Conservation (phyloP, 192 early-diverging fungal species). For the Glomus cerebriforme region DNA sequence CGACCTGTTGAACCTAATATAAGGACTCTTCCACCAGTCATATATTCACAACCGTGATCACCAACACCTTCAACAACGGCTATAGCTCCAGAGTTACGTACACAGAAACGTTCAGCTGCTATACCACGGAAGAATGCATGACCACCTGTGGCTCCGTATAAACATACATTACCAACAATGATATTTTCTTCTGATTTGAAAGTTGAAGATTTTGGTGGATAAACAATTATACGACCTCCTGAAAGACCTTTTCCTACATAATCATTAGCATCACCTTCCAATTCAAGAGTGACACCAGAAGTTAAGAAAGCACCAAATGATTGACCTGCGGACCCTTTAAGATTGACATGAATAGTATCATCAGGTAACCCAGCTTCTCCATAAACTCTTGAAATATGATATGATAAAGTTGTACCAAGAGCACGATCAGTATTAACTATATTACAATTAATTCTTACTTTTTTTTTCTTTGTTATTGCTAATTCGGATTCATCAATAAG, state of each 20-base stretch:
- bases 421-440: conserved; percentile 96
- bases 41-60: conserved; percentile 99
- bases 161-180: conserved; percentile 95
- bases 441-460: conserved; percentile 59
- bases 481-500: conserved; percentile 83
- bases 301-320: conserved; percentile 94
- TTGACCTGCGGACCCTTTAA: conserved; percentile 94
- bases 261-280: conserved; percentile 98
- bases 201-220: conserved; percentile 76
- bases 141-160: conserved; percentile 95
- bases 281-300: conserved; percentile 82
- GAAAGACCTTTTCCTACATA: conserved; percentile 99
- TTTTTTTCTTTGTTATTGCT: conserved; percentile 60
- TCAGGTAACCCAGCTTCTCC: conserved; percentile 84
- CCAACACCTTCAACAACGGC: conserved; percentile 96
- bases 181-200: conserved; percentile 89
- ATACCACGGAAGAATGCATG: conserved; percentile 90
- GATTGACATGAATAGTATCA: conserved; percentile 83
- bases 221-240: conserved; percentile 88
- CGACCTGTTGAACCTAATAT: conserved; percentile 87
- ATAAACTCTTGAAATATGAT: conserved; percentile 78
- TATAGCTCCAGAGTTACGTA: conserved; percentile 96
- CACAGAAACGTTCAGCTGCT: conserved; percentile 96
- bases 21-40: conserved; percentile 95
- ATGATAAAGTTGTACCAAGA: conserved; percentile 88